Percentiles rank a stretch among this genome's conserved stretches.
Conservation (phyloP, 2,329 filamentous ascomycete species). For the Trichophyton schoenleinii region DNA sequence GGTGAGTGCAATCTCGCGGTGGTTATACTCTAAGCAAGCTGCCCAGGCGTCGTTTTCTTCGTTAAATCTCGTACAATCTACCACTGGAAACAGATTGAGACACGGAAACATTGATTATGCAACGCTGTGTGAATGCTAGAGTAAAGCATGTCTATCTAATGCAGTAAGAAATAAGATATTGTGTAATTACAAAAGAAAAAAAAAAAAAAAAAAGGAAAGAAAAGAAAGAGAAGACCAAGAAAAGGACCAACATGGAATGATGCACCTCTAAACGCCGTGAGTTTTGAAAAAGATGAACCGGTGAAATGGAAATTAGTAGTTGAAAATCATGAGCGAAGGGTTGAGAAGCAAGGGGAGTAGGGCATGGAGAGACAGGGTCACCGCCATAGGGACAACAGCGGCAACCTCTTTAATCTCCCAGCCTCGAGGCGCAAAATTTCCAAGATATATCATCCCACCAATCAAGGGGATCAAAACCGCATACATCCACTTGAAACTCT, state of each 20-base stretch:
- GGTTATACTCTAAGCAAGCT: too few species aligned
- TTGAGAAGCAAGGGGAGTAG: conserved; percentile 15
- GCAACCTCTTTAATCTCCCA: conserved; percentile 30
- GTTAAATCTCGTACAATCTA: too few species aligned
- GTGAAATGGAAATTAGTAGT: conserved; percentile 10
- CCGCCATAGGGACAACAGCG: conserved; percentile 15
- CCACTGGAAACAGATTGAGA: background rate
- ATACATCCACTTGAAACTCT: conserved; percentile 65
- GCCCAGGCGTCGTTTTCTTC: too few species aligned
- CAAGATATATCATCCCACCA: conserved; percentile 20
- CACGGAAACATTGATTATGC: background rate
- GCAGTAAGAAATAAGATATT: background rate
- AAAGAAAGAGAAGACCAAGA: background rate
- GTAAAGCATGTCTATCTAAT: background rate
- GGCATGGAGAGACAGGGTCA: conserved; percentile 14
- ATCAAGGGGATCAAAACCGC: conserved; percentile 16
- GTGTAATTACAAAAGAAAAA: background rate
- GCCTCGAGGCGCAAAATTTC: conserved; percentile 19
- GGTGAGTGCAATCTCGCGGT: too few species aligned
- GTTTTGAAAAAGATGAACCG: background rate
- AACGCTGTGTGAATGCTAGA: background rate
- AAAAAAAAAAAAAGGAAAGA: background rate
- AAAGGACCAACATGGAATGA: background rate
- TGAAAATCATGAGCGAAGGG: conserved; percentile 17
- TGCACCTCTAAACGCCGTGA: background rate